These are phyloP conservation scores for Medicago ruthenica DNA, from an alignment of 306 rosid species.

Conservation along the genomic window DNA sequence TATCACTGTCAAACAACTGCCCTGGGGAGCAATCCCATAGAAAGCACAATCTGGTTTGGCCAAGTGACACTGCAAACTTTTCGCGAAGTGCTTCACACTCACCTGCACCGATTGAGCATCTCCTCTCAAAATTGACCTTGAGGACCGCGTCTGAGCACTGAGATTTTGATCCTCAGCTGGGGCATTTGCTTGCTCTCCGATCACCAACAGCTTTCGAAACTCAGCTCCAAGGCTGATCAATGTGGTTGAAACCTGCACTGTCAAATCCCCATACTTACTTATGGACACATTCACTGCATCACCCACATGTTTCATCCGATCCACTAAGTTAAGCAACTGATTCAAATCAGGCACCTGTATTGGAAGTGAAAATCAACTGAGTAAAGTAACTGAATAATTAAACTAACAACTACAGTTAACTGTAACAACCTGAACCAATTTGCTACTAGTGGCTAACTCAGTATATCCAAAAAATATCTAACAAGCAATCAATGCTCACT, in stretches of 20 bases:
- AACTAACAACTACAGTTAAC: neutral
- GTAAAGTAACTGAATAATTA: neutral
- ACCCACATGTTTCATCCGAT: constrained; percentile 87
- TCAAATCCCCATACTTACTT: constrained; percentile 83
- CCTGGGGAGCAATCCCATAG: constrained; percentile 85
- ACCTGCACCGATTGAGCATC: constrained; percentile 91
- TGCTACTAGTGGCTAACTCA: neutral
- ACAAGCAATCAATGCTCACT: neutral
- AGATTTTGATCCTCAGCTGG: constrained; percentile 76
- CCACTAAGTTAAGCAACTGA: constrained; percentile 87
- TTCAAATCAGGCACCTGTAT: constrained; percentile 73
- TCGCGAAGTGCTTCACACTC: constrained; percentile 90
- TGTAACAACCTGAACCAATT: constrained; percentile 3
- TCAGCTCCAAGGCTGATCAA: constrained; percentile 88
- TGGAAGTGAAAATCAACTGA: neutral
- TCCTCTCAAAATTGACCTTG: constrained; percentile 70
- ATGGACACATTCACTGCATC: constrained; percentile 77
- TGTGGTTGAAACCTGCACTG: constrained; percentile 79
- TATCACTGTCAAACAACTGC: constrained; percentile 80
- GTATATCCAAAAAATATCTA: neutral
- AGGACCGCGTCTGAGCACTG: constrained; percentile 76
- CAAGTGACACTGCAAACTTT: constrained; percentile 88
- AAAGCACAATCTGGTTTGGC: constrained; percentile 96
- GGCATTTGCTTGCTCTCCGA: constrained; percentile 75
- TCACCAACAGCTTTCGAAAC: constrained; percentile 72